Evolutionary conservation across 2,329 filamentous ascomycete genomes (phyloP).

Genomic region (Phialemoniopsis sp.): DNA sequence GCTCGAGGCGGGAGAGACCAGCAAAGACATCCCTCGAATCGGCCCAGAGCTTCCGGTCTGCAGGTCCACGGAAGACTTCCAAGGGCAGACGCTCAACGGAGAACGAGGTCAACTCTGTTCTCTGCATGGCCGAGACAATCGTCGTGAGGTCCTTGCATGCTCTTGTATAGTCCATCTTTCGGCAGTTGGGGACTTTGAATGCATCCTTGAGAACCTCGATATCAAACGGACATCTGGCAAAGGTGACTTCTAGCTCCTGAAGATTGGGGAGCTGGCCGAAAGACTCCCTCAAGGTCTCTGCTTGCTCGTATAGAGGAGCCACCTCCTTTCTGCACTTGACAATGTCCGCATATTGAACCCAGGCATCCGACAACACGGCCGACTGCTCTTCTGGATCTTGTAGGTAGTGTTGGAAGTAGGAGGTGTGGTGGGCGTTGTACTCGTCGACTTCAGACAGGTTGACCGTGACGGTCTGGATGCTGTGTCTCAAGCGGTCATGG

Average conservation of each 20-base stretch:
- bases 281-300: conserved; percentile 29
- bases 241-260: conserved; percentile 32
- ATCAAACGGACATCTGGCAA: conserved; percentile 33
- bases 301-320: conserved; percentile 28
- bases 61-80: conserved; percentile 31
- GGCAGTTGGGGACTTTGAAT: conserved; percentile 31
- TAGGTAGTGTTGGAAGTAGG: conserved; percentile 29
- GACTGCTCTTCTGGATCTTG: conserved; percentile 29
- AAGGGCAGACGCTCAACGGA: conserved; percentile 38
- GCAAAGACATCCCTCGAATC: conserved; percentile 32
- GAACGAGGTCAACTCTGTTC: conserved; percentile 25
- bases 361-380: conserved; percentile 27
- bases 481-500: conserved; percentile 33
- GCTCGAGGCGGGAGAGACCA: conserved; percentile 30
- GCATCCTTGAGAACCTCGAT: conserved; percentile 29
- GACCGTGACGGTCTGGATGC: conserved; percentile 38
- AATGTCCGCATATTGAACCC: conserved; percentile 29
- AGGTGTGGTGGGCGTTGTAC: conserved; percentile 30
- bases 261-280: conserved; percentile 34
- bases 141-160: conserved; percentile 26
- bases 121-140: conserved; percentile 11
- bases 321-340: conserved; percentile 24
- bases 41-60: conserved; percentile 35
- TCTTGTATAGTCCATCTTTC: conserved; percentile 30
- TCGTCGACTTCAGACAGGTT: conserved; percentile 38